Evolutionary conservation across 2,329 filamentous ascomycete genomes (phyloP).

Genomic region (Trichoderma sp.): DNA sequence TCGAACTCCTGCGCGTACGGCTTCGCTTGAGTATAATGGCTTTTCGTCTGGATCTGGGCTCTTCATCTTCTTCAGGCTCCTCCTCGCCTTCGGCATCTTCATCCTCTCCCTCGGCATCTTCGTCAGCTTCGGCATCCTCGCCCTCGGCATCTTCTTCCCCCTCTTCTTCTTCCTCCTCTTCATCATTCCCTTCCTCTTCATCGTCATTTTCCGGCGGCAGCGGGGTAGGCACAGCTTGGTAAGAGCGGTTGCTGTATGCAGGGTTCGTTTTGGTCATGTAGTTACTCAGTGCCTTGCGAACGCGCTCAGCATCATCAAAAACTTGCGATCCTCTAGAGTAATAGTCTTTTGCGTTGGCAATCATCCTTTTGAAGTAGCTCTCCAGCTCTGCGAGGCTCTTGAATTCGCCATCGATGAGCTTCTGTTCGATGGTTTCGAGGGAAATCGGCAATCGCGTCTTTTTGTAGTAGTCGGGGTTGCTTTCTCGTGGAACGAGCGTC

Average conservation of each 20-base stretch:
- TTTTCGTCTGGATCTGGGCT: conserved; percentile 33
- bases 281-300: conserved; percentile 82
- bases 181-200: conserved; percentile 30
- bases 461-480: conserved; percentile 73
- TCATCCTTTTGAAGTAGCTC: conserved; percentile 83
- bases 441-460: conserved; percentile 76
- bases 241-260: conserved; percentile 67
- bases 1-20: conserved; percentile 35
- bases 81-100: conserved; percentile 29
- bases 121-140: conserved; percentile 31
- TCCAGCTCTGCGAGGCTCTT: conserved; percentile 70
- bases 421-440: conserved; percentile 71
- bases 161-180: conserved; percentile 31
- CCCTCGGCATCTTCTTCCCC: conserved; percentile 33
- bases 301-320: conserved; percentile 80
- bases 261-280: conserved; percentile 86
- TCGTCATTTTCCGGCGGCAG: conserved; percentile 49
- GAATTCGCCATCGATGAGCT: conserved; percentile 68
- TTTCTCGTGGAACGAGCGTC: conserved; percentile 60
- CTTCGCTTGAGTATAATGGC: conserved; percentile 41
- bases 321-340: conserved; percentile 70
- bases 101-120: conserved; percentile 28
- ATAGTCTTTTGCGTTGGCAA: conserved; percentile 82
- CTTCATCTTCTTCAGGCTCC: conserved; percentile 31
- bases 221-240: conserved; percentile 71